These are phyloP conservation scores for Rhodamnia rubescens DNA, from an alignment of 345 rosid genomes.

Conservation along the genomic window DNA sequence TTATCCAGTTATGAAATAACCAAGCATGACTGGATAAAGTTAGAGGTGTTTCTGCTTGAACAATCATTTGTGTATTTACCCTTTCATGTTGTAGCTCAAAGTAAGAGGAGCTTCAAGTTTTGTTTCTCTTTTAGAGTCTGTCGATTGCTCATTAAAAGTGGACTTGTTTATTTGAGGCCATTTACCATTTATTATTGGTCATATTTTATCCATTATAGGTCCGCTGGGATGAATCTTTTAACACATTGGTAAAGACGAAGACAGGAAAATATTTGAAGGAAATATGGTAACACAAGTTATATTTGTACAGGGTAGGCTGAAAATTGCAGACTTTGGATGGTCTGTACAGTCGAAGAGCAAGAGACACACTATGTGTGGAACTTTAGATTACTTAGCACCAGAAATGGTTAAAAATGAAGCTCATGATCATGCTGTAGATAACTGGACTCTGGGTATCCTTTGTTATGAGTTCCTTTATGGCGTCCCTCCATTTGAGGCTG, in stretches of 20 bases:
- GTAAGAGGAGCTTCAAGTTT: not conserved
- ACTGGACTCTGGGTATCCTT: constrained; percentile 88
- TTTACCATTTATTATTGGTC: not conserved
- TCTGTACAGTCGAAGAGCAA: constrained; percentile 90
- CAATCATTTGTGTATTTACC: not conserved
- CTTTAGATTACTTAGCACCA: constrained; percentile 90
- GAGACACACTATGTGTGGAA: constrained; percentile 95
- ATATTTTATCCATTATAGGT: not conserved
- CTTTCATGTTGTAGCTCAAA: not conserved
- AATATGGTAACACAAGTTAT: not conserved
- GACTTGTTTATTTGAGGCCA: not conserved
- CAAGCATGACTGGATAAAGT: not conserved
- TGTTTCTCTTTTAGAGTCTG: not conserved
- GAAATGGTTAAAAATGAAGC: constrained; percentile 93
- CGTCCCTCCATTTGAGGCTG: constrained; percentile 85
- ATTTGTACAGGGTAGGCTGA: constrained; percentile 59
- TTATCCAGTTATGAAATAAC: not conserved
- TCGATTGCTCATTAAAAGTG: not conserved
- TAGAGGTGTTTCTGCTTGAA: not conserved
- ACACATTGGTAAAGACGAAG: not conserved
- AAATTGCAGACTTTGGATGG: constrained; percentile 97
- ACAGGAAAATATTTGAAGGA: not conserved
- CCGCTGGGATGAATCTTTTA: not conserved
- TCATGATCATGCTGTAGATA: constrained; percentile 88
- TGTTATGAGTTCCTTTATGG: constrained; percentile 97